Percentiles rank a stretch among this genome's conserved stretches.
Evolutionary conservation across 495 filamentous ascomycete species (phyloP).

Genomic region (Aspergillus mulundensis): DNA sequence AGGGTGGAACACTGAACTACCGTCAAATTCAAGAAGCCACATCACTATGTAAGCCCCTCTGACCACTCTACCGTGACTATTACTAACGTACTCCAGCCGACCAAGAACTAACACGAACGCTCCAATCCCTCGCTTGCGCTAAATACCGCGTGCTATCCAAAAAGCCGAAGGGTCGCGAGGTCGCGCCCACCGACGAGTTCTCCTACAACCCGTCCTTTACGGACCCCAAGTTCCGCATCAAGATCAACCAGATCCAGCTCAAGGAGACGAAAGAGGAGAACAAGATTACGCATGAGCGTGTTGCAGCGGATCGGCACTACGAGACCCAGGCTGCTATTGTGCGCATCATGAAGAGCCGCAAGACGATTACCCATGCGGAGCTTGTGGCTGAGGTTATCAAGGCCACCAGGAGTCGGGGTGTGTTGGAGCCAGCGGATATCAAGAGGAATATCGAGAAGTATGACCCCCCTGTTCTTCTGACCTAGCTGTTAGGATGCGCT

Average conservation of each 20-base stretch:
- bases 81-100: constrained; percentile 53
- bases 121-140: constrained; percentile 91
- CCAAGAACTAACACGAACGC: constrained; percentile 75
- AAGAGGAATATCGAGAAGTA: constrained; percentile 96
- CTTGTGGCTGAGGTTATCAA: constrained; percentile 83
- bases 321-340: constrained; percentile 98
- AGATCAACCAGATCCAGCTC: constrained; percentile 97
- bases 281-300: constrained; percentile 83
- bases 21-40: constrained; percentile 64
- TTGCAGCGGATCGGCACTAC: constrained; percentile 83
- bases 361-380: constrained; percentile 77
- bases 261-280: constrained; percentile 93
- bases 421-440: constrained; percentile 78
- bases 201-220: constrained; percentile 69
- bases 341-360: constrained; percentile 92
- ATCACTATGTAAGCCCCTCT: constrained; percentile 52
- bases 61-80: too few species aligned
- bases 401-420: constrained; percentile 78
- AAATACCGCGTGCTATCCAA: constrained; percentile 84
- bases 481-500: neutral
- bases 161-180: constrained; percentile 76
- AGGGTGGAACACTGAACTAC: constrained; percentile 58
- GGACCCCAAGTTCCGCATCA: constrained; percentile 83
- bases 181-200: constrained; percentile 74
- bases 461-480: constrained; percentile 25